phyloP scores from a whole-genome alignment of 78 protist genomes.

The Monocercomonoides exilis region DNA sequence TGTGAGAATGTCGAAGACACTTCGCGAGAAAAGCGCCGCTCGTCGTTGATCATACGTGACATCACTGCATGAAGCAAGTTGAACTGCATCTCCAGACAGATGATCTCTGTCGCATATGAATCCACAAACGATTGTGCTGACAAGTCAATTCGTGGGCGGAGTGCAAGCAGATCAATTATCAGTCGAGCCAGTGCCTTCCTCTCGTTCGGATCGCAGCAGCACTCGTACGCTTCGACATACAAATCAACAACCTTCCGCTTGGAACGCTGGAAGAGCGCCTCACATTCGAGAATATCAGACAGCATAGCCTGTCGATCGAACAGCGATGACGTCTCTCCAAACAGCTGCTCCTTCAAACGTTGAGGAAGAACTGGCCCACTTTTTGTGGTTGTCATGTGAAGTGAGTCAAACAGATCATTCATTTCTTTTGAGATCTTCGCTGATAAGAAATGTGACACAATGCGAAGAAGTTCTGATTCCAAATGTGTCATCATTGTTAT shows the following conservation, averaged over 20 bases:
- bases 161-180: background rate
- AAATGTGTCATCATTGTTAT: background rate
- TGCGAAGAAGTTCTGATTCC: background rate
- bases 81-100: background rate
- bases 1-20: background rate
- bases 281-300: conserved; percentile 4
- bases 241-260: background rate
- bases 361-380: background rate
- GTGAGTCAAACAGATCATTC: background rate
- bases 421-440: background rate
- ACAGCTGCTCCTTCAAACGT: background rate
- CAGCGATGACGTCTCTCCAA: background rate
- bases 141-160: background rate
- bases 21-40: background rate
- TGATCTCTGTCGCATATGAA: background rate
- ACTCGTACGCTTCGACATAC: conserved; percentile 11
- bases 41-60: background rate
- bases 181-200: background rate
- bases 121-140: background rate
- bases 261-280: background rate
- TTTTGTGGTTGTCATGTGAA: background rate
- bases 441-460: background rate
- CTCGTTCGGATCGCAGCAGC: background rate
- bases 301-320: background rate
- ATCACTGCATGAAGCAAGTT: background rate